Base-by-base conservation (phyloP, 176 grass and related monocot genomes). In the Pontederia paniculata region DNA sequence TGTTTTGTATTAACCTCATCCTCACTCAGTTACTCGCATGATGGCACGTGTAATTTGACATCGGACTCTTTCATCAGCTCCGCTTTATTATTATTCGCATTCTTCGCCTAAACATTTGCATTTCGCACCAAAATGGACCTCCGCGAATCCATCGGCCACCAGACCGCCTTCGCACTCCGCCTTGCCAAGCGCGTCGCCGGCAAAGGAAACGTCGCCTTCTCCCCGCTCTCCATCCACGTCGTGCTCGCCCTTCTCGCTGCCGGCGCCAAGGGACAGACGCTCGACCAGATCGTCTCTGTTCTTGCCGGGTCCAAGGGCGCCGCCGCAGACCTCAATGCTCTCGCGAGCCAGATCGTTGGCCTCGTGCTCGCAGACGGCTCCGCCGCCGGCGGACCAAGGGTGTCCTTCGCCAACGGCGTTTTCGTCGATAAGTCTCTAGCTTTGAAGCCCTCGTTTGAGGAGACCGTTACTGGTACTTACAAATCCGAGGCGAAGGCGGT, bases 201-300 rank as follows among this genome's bases (percentile, higher is more conserved):
- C 23, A 15, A 58, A 12, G 13, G 18, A 42, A 96, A 96, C 76
- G 44, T 65, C 19, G 85, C 70, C 45, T 89, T 96, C 79, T 96
- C 85, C 45, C 90, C 90, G 55, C 76, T 96, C 16, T 89, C 90
- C 28, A 58, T 96, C 63, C 85, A 96, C 42, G 58, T 81, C 50
- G 76, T 76, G 10, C 90, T 96, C 79, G 73, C 76, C 82, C 82
- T 96, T 47, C 48, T 89, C 21, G 77, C 82, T 20, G 76, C 79
- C 15, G 82, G 85, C 23, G 63, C 82, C 0, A 81, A 70, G 11
- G 82, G 82, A 20, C 54, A 70, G 44, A 95, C 90, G 54, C 76
- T 81, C 17, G 70, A 85, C 63, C 79, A 89, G 31, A 52, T 89
- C 28, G 49, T 71, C 55, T 73, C 79, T 19, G 62, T 69, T 42